Conservation (phyloP, 2,329 filamentous ascomycete species). For the Periconia sp. region DNA sequence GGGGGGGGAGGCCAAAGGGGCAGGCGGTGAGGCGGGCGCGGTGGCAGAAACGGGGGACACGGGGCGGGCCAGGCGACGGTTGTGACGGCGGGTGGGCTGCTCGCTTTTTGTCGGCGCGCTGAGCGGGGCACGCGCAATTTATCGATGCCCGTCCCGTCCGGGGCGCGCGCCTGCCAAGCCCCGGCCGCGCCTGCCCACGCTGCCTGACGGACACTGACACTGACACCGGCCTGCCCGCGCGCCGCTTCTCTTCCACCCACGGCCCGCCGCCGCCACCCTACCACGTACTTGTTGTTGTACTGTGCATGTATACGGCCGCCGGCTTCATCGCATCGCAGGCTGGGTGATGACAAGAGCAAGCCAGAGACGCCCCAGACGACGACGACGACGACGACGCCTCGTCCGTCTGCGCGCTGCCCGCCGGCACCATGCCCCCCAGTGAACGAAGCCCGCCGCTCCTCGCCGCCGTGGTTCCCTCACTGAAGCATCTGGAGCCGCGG, state of each 20-base stretch:
- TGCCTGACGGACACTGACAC: too few relatives aligned
- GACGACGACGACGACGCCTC: conserved; percentile 36
- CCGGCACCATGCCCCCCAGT: conserved; percentile 1
- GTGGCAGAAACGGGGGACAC: conserved; percentile 10
- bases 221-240: not conserved
- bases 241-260: too few relatives aligned
- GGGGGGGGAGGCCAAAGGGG: conserved; percentile 3
- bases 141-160: conserved; percentile 8
- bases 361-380: conserved; percentile 29
- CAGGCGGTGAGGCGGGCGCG: conserved; percentile 16
- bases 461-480: conserved; percentile 27
- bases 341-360: conserved; percentile 45
- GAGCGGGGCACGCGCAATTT: conserved; percentile 22
- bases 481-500: conserved; percentile 2
- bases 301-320: too few relatives aligned
- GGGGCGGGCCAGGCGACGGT: too few relatives aligned
- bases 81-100: too few relatives aligned
- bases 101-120: too few relatives aligned
- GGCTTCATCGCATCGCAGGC: too few relatives aligned
- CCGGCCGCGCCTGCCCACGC: conserved; percentile 1
- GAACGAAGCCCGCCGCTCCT: conserved; percentile 32
- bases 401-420: too few relatives aligned
- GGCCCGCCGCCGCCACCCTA: too few relatives aligned
- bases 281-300: too few relatives aligned
- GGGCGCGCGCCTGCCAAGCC: conserved; percentile 14